Evolutionary conservation across 345 rosid genomes (phyloP).

Genomic region (Eucalyptus erythrocorys): DNA sequence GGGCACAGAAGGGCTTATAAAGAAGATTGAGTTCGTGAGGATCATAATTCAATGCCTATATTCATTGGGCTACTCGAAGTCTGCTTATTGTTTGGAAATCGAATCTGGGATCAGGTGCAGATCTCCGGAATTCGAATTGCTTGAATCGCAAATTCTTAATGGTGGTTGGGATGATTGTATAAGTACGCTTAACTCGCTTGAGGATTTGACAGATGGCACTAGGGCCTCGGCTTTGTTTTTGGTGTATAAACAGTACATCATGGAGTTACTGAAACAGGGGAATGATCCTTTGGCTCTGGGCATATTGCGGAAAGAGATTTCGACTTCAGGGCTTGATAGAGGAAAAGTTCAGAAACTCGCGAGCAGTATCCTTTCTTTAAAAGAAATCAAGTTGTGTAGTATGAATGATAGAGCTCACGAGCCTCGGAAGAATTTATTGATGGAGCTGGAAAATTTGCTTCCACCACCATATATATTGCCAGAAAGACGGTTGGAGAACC

Average conservation of each 20-base stretch:
- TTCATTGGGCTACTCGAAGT: conserved; percentile 56
- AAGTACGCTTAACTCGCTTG: conserved; percentile 18
- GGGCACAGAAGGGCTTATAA: conserved; percentile 56
- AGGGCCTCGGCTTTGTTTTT: conserved; percentile 48
- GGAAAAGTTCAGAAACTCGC: conserved; percentile 58
- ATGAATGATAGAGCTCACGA: conserved; percentile 14
- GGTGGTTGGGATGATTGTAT: conserved; percentile 71
- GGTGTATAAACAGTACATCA: conserved; percentile 51
- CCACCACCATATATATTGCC: conserved; percentile 48
- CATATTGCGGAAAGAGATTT: conserved; percentile 46
- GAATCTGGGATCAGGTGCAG: conserved; percentile 52
- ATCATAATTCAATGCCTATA: conserved; percentile 60
- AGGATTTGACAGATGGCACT: conserved; percentile 28
- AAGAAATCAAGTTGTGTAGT: conserved; percentile 32
- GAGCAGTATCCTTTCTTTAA: conserved; percentile 22
- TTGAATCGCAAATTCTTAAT: conserved; percentile 44
- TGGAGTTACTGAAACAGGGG: conserved; percentile 52
- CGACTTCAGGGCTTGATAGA: conserved; percentile 24
- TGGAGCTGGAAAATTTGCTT: conserved; percentile 48
- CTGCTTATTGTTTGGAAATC: conserved; percentile 55
- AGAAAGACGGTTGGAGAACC: conserved; percentile 55
- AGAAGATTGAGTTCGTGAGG: conserved; percentile 53
- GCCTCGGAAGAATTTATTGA: conserved; percentile 36
- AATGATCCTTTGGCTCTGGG: conserved; percentile 44
- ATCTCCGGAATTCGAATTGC: conserved; percentile 28